These are phyloP conservation scores for Penicillium fimorum DNA, from an alignment of 495 filamentous ascomycete species.

Conservation along the genomic window DNA sequence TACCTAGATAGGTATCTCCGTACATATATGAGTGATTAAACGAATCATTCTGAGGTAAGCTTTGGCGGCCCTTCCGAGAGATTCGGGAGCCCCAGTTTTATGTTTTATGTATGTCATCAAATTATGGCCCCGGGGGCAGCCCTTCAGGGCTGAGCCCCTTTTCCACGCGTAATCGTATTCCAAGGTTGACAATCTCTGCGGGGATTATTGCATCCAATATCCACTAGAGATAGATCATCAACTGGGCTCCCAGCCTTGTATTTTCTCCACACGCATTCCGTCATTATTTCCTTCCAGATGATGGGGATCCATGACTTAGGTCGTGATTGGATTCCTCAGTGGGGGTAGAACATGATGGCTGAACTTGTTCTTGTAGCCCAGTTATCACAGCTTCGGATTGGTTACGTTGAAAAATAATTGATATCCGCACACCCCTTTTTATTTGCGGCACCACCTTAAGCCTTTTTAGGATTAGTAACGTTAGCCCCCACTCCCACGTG, in stretches of 20 bases:
- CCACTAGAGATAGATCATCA: neutral
- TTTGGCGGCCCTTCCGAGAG: neutral
- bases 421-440: constrained; percentile 4
- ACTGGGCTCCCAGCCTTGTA: neutral
- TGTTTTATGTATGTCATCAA: neutral
- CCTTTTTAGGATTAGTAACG: neutral
- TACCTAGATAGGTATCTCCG: too few species aligned
- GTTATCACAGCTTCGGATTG: neutral
- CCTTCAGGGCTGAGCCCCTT: constrained; percentile 1
- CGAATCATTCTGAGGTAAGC: too few species aligned
- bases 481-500: neutral
- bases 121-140: neutral
- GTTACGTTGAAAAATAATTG: neutral
- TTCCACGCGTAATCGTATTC: constrained; percentile 1
- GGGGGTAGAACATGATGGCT: neutral
- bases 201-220: neutral
- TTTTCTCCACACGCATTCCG: neutral
- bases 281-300: neutral
- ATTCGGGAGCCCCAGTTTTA: neutral
- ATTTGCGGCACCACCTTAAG: neutral
- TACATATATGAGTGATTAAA: neutral
- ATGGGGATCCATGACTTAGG: neutral
- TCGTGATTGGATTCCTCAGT: neutral
- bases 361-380: neutral
- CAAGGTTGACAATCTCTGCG: constrained; percentile 1